Evolutionary conservation across 805 yeast species (phyloP).

Genomic region (Teunomyces tritomae): DNA sequence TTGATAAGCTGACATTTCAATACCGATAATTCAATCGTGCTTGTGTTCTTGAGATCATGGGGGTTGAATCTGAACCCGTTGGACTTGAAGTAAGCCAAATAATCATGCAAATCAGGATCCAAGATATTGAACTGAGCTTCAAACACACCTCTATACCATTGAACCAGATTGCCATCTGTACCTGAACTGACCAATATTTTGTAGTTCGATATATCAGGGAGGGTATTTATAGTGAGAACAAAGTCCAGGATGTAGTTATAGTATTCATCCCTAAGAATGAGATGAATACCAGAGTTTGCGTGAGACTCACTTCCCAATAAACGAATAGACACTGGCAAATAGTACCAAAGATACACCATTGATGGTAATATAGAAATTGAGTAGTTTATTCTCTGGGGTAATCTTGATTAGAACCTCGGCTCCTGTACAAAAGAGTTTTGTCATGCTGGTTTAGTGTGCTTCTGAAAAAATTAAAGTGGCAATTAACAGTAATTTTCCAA

Average conservation of each 20-base stretch:
- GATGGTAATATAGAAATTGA: not conserved
- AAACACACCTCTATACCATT: conserved; percentile 9
- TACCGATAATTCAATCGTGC: not conserved
- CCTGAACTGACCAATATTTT: conserved; percentile 7
- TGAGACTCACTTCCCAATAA: conserved; percentile 13
- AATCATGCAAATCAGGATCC: conserved; percentile 8
- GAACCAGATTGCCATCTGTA: not conserved
- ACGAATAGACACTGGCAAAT: conserved; percentile 20
- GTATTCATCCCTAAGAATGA: conserved; percentile 7
- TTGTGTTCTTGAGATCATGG: conserved; percentile 8
- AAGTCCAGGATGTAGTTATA: conserved; percentile 8
- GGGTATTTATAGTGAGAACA: conserved; percentile 14
- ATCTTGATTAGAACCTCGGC: not conserved
- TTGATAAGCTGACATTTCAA: conserved; percentile 1
- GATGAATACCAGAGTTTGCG: conserved; percentile 22
- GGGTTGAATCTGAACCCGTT: conserved; percentile 24
- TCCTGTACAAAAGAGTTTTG: not conserved
- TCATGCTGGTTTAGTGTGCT: not conserved
- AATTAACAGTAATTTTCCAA: too few species aligned
- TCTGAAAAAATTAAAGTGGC: too few species aligned
- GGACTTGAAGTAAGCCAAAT: conserved; percentile 17
- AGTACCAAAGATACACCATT: conserved; percentile 13
- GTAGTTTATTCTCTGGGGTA: not conserved
- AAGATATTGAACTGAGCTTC: not conserved
- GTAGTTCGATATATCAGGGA: conserved; percentile 10